Base-by-base conservation (phyloP, 257 asterid genomes). In the Dorcoceras hygrometricum region DNA sequence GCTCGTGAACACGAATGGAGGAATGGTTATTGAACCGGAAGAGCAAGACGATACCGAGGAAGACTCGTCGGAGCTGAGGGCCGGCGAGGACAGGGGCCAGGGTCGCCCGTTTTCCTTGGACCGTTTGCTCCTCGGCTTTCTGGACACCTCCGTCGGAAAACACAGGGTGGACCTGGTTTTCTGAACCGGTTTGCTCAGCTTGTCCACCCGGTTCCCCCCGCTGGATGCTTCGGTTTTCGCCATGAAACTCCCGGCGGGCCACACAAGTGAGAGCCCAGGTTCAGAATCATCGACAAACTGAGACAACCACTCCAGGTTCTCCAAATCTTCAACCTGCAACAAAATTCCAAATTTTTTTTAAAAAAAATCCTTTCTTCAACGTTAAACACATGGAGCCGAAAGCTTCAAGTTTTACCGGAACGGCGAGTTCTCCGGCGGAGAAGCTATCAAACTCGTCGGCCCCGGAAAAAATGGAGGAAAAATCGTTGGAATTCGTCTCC, bases 301-400 rank as follows among this genome's bases (percentile, higher is more conserved):
- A 0, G 96, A 89, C 50, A 89, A 72, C 96, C 96, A 89, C 76
- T 89, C 96, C 2, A 89, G 77, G 57, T 83, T 87, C 82, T 89
- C 96, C 83, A 87, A 63, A 63, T 83, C 96, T 18, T 89, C 95
- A 28, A 79, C 94, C 96, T 87, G 83, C 23, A 57, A 23, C 9
- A 23, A 62, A 59, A 46, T 34, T 23, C 2, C 34, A 29, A 29
- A 29, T 4, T 3, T 29, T 3, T 29, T 29, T 0, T 5, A 48
- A 9, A 56, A 67, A n/a, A 12, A 25, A 27, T 28, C 23, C 19
- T 34, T n/a, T 62, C 34, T 34, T 1, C 9, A 14, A 8, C 10
- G 4, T 39, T 8, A 18, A 4, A 46, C 25, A 72, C 36, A 66
- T 16, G 23, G 25, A 5, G 27, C 23, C 16, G 18, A 65, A 31